Evolutionary conservation across 768 basidiomycete species (phyloP).

Genomic region (Tricholoma matsutake): DNA sequence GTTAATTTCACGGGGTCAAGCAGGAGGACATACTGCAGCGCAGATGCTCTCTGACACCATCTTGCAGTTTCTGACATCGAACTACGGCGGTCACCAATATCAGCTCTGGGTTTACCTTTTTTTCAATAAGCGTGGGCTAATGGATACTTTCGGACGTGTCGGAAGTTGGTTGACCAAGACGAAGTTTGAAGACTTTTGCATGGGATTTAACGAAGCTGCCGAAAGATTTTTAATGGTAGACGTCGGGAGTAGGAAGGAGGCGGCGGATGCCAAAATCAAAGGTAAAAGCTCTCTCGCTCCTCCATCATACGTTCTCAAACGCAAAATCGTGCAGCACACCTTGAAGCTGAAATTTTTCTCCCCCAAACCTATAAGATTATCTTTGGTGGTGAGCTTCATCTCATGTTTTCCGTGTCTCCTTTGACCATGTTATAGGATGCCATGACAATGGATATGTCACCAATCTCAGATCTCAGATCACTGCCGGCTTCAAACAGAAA

Average conservation of each 20-base stretch:
- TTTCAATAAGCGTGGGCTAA: conserved; percentile 59
- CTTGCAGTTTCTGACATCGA: conserved; percentile 30
- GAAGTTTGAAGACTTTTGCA: conserved; percentile 60
- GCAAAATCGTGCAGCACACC: conserved; percentile 35
- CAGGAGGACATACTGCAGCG: conserved; percentile 57
- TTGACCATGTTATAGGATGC: conserved; percentile 41
- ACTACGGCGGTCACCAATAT: conserved; percentile 37
- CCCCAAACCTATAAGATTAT: conserved; percentile 64
- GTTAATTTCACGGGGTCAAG: conserved; percentile 50
- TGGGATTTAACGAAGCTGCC: conserved; percentile 68
- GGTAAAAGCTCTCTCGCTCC: conserved; percentile 33
- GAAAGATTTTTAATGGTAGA: conserved; percentile 68
- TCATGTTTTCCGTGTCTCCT: neutral
- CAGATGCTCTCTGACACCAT: conserved; percentile 41
- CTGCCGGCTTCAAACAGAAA: conserved; percentile 61
- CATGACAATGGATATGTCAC: conserved; percentile 73
- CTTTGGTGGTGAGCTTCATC: conserved; percentile 51
- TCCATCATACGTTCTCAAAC: neutral
- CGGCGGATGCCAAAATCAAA: conserved; percentile 73
- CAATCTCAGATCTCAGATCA: conserved; percentile 58
- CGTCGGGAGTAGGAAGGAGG: conserved; percentile 69
- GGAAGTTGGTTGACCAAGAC: conserved; percentile 32
- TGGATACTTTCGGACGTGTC: conserved; percentile 45
- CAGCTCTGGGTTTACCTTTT: conserved; percentile 67
- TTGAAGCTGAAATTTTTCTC: conserved; percentile 58